Evolutionary conservation across 164 flowering plant genomes (phyloP).

Genomic region (Santalum album): DNA sequence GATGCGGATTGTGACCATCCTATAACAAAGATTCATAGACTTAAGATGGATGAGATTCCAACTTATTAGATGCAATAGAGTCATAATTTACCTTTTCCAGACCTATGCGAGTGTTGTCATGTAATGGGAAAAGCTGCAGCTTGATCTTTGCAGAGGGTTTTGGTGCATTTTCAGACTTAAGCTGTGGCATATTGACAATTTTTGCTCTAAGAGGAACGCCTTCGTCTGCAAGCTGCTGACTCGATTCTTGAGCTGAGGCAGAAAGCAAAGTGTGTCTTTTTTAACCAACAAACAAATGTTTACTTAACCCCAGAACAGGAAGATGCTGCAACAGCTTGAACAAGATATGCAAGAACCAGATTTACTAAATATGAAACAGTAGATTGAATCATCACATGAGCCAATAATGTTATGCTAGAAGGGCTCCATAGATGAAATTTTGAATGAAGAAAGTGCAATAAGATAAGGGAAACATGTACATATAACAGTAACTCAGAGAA

Average conservation of each 20-base stretch:
- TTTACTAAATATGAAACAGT: too few relatives aligned
- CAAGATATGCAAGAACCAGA: too few relatives aligned
- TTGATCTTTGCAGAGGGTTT: constrained; percentile 38
- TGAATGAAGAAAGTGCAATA: background rate
- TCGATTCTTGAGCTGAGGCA: constrained; percentile 8
- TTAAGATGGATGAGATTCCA: background rate
- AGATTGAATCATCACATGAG: too few relatives aligned
- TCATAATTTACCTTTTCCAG: constrained; percentile 52
- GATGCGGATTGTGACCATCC: constrained; percentile 70
- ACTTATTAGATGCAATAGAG: background rate
- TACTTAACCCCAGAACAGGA: too few relatives aligned
- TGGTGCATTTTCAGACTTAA: constrained; percentile 11
- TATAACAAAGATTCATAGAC: constrained; percentile 11
- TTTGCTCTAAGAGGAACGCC: background rate
- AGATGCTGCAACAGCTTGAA: too few relatives aligned
- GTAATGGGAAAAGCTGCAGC: constrained; percentile 65
- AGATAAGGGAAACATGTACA: too few relatives aligned
- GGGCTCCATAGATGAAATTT: background rate
- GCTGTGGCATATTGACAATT: constrained; percentile 6
- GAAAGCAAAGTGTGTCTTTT: constrained; percentile 2
- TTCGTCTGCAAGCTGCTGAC: constrained; percentile 9
- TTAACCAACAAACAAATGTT: too few relatives aligned
- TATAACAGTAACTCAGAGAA: too few relatives aligned
- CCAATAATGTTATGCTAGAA: too few relatives aligned
- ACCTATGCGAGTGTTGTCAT: constrained; percentile 44